phyloP scores from a whole-genome alignment of 768 basidiomycete genomes.

The Psilocybe cubensis region DNA sequence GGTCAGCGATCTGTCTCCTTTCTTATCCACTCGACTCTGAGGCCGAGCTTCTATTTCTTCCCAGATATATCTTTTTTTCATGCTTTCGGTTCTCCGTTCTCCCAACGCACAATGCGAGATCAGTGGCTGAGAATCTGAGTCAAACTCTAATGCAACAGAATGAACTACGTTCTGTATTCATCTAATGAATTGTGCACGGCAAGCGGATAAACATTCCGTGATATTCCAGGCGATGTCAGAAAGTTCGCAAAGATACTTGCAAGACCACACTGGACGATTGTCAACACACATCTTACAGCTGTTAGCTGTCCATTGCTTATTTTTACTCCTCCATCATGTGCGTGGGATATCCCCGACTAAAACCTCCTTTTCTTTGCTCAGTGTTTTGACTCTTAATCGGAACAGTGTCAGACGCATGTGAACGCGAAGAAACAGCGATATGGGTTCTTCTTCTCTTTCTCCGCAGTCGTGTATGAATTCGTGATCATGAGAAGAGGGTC shows the following conservation, averaged over 20 bases:
- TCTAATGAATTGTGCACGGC: neutral
- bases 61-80: too few relatives aligned
- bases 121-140: too few relatives aligned
- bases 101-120: too few relatives aligned
- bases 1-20: too few relatives aligned
- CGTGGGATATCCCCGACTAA: slow-evolving; percentile 13
- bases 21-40: too few relatives aligned
- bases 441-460: slow-evolving; percentile 9
- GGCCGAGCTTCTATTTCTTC: too few relatives aligned
- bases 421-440: slow-evolving; percentile 17
- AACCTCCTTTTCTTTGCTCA: slow-evolving; percentile 1
- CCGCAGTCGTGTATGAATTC: slow-evolving; percentile 9
- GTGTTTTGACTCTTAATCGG: slow-evolving; percentile 9
- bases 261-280: neutral
- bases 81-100: too few relatives aligned
- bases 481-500: slow-evolving; percentile 3
- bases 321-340: slow-evolving; percentile 5
- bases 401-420: slow-evolving; percentile 9
- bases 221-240: neutral
- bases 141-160: neutral
- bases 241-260: neutral
- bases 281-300: neutral
- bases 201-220: neutral
- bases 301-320: neutral
- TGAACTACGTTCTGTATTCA: neutral